Percentiles rank a stretch among this genome's conserved stretches.
Conservation (phyloP, 495 filamentous ascomycete species). For the Parachaetomium inaequale region DNA sequence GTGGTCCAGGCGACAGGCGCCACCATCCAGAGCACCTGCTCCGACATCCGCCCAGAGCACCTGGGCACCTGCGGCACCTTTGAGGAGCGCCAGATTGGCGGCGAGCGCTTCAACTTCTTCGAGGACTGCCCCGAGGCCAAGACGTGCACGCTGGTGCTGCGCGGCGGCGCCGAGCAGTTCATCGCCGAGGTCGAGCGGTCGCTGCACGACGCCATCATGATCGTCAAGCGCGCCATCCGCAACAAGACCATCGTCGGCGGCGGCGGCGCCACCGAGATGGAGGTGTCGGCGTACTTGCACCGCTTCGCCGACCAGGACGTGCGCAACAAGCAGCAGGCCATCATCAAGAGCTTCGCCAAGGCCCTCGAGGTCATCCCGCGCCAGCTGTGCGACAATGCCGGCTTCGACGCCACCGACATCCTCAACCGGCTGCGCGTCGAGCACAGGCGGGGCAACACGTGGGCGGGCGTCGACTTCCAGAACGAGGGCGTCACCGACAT, state of each 20-base stretch:
- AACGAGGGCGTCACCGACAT: slow-evolving; percentile 91
- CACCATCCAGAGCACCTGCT: slow-evolving; percentile 91
- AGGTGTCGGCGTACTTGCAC: slow-evolving; percentile 88
- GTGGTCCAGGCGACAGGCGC: slow-evolving; percentile 93
- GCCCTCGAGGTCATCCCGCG: slow-evolving; percentile 94
- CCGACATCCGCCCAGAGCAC: slow-evolving; percentile 85
- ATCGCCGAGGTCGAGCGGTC: slow-evolving; percentile 97
- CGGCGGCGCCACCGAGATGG: slow-evolving; percentile 95
- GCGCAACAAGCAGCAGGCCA: slow-evolving; percentile 89
- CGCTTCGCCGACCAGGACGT: slow-evolving; percentile 87
- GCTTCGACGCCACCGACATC: slow-evolving; percentile 97
- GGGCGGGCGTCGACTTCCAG: slow-evolving; percentile 94
- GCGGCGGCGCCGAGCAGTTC: slow-evolving; percentile 97
- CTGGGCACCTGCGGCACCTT: slow-evolving; percentile 87
- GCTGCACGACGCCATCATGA: slow-evolving; percentile 98
- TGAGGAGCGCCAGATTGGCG: slow-evolving; percentile 94
- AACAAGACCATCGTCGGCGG: slow-evolving; percentile 93
- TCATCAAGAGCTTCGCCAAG: slow-evolving; percentile 97
- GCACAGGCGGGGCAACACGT: slow-evolving; percentile 83
- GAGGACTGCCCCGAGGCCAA: slow-evolving; percentile 91
- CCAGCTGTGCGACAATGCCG: slow-evolving; percentile 96
- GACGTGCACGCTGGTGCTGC: slow-evolving; percentile 92
- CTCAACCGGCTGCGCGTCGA: slow-evolving; percentile 91
- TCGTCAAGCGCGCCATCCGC: slow-evolving; percentile 93
- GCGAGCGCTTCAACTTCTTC: slow-evolving; percentile 97